Evolutionary conservation across 2,329 filamentous ascomycete species (phyloP).

Genomic region (Chrysosporium keratinophilum): DNA sequence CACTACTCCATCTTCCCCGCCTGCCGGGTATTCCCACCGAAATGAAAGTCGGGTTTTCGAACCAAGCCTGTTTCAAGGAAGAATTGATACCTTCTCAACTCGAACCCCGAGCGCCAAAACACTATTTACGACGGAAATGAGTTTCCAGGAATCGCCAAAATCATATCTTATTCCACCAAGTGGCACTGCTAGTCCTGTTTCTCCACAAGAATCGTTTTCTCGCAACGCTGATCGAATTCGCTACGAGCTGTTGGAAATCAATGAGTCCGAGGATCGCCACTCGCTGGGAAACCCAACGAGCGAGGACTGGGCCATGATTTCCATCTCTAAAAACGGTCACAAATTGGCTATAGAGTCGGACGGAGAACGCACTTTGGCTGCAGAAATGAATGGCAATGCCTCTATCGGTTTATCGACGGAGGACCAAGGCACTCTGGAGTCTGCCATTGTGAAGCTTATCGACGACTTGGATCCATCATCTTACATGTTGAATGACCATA

Average conservation of each 20-base stretch:
- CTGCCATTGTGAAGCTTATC: slow-evolving; percentile 69
- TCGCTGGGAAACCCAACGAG: slow-evolving; percentile 64
- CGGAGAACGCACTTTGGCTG: neutral
- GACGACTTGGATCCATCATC: slow-evolving; percentile 68
- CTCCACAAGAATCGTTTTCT: slow-evolving; percentile 21
- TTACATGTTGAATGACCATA: slow-evolving; percentile 6
- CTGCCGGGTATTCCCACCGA: slow-evolving; percentile 18
- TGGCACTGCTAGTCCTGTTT: slow-evolving; percentile 13
- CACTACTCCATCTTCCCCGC: slow-evolving; percentile 22
- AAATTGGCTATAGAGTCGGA: neutral
- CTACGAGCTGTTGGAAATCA: slow-evolving; percentile 32
- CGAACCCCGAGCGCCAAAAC: slow-evolving; percentile 21
- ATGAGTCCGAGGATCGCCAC: slow-evolving; percentile 39
- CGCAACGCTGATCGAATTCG: slow-evolving; percentile 33
- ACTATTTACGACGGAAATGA: slow-evolving; percentile 26
- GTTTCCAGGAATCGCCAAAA: slow-evolving; percentile 19
- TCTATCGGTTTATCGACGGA: slow-evolving; percentile 45
- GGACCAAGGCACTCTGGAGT: slow-evolving; percentile 69
- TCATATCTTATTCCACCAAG: slow-evolving; percentile 14
- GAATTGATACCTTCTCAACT: slow-evolving; percentile 21
- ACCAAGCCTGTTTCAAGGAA: slow-evolving; percentile 27
- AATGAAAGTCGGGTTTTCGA: slow-evolving; percentile 22
- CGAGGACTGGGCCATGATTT: slow-evolving; percentile 73
- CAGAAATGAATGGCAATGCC: neutral
- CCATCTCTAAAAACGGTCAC: slow-evolving; percentile 63